Evolutionary conservation across 805 yeast genomes (phyloP).

Genomic region (Lipomyces anomalus): DNA sequence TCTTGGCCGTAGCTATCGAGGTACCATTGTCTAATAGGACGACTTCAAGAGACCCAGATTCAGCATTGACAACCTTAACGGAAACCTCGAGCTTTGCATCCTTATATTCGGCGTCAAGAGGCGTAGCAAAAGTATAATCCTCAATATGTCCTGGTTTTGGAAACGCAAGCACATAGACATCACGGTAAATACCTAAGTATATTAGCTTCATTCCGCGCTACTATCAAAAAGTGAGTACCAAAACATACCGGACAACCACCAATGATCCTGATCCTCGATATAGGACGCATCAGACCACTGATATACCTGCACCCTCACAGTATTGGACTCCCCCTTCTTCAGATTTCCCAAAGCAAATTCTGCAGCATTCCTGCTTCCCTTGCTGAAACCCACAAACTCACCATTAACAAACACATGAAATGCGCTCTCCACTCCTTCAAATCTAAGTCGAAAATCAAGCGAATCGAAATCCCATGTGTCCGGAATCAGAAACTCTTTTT

Average conservation of each 20-base stretch:
- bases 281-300: slow-evolving; percentile 35
- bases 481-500: slow-evolving; percentile 27
- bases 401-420: slow-evolving; percentile 35
- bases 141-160: slow-evolving; percentile 30
- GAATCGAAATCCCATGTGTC: slow-evolving; percentile 20
- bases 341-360: slow-evolving; percentile 31
- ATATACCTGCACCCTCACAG: slow-evolving; percentile 25
- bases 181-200: slow-evolving; percentile 33
- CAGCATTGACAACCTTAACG: not conserved
- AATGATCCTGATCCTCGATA: slow-evolving; percentile 39
- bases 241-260: slow-evolving; percentile 40
- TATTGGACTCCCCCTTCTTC: slow-evolving; percentile 6
- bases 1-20: not conserved
- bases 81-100: not conserved
- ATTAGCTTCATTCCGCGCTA: too few species aligned
- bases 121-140: slow-evolving; percentile 29
- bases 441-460: slow-evolving; percentile 30
- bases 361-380: slow-evolving; percentile 35
- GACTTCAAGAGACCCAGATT: not conserved
- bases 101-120: slow-evolving; percentile 11
- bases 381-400: slow-evolving; percentile 31
- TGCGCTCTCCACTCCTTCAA: slow-evolving; percentile 38
- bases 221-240: too few species aligned
- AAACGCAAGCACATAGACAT: slow-evolving; percentile 33
- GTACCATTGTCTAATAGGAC: not conserved